phyloP scores from a whole-genome alignment of 345 rosid species.

The Lumnitzera racemosa region DNA sequence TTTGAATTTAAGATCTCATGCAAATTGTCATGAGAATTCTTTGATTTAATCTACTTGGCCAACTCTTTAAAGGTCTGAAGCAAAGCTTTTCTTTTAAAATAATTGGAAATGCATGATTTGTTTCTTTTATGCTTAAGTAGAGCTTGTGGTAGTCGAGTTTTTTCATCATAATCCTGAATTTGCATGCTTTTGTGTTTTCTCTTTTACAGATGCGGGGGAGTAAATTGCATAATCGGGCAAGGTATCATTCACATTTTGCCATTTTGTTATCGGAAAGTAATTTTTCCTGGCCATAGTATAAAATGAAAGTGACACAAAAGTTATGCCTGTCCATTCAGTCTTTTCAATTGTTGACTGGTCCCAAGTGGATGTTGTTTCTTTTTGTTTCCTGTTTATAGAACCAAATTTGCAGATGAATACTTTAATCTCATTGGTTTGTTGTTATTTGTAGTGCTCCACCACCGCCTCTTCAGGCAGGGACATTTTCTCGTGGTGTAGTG shows the following conservation, averaged over 20 bases:
- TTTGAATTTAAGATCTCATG: too few relatives aligned
- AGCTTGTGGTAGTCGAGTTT: neutral
- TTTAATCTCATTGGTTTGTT: neutral
- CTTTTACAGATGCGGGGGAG: constrained; percentile 83
- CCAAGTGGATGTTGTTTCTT: neutral
- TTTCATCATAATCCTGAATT: neutral
- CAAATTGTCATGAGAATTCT: too few relatives aligned
- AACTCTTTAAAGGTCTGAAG: too few relatives aligned
- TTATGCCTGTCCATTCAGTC: neutral
- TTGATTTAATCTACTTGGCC: too few relatives aligned
- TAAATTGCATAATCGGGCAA: constrained; percentile 87
- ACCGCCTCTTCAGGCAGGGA: constrained; percentile 99
- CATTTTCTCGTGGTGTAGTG: constrained; percentile 96
- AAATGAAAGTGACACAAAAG: neutral
- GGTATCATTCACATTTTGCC: constrained; percentile 32
- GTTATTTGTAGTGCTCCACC: constrained; percentile 83
- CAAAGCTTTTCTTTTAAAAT: too few relatives aligned
- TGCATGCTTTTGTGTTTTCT: neutral
- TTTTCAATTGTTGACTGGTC: too few relatives aligned
- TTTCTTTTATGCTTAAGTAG: neutral
- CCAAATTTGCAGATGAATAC: neutral
- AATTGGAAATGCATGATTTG: neutral
- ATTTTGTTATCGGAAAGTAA: too few relatives aligned
- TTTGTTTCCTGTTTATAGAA: neutral
- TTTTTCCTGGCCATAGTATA: constrained; percentile 2